These are phyloP conservation scores for Candida sithepensis DNA, from an alignment of 805 yeast genomes.

Conservation along the genomic window DNA sequence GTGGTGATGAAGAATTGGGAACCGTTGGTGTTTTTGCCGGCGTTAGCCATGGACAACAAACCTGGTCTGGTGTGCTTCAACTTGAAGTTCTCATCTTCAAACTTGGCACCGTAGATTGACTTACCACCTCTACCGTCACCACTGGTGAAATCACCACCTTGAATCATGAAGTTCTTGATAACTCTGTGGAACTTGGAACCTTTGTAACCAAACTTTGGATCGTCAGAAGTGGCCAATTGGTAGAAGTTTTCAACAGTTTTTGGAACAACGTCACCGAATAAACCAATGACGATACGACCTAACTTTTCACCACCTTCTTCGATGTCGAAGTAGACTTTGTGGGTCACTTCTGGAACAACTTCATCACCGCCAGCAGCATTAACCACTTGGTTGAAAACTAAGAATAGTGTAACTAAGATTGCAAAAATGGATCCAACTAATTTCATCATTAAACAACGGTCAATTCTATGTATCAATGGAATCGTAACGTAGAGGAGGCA, in stretches of 20 bases:
- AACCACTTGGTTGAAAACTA: constrained; percentile 16
- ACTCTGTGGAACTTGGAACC: constrained; percentile 70
- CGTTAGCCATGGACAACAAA: constrained; percentile 73
- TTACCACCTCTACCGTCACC: constrained; percentile 73
- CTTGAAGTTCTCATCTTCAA: constrained; percentile 65
- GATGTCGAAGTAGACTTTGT: constrained; percentile 82
- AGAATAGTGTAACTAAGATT: constrained; percentile 16
- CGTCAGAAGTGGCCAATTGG: constrained; percentile 72
- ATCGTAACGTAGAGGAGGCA: too few species aligned
- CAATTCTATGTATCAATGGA: not conserved
- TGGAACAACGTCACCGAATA: constrained; percentile 83
- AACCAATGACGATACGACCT: constrained; percentile 83
- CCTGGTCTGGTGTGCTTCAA: constrained; percentile 70
- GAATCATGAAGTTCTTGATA: constrained; percentile 69
- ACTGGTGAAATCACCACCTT: constrained; percentile 76
- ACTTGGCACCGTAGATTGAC: constrained; percentile 66
- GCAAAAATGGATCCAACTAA: constrained; percentile 16
- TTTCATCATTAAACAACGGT: constrained; percentile 21
- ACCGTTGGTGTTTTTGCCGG: constrained; percentile 80
- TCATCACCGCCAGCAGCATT: constrained; percentile 11
- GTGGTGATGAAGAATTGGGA: constrained; percentile 96
- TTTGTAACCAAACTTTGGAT: constrained; percentile 60
- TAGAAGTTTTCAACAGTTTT: constrained; percentile 88
- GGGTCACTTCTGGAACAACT: constrained; percentile 53
- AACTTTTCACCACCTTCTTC: constrained; percentile 64